Evolutionary conservation across 768 basidiomycete species (phyloP), one percentile per base, ranked within the genome.

Genomic region (Boletus eberwhitei): DNA sequence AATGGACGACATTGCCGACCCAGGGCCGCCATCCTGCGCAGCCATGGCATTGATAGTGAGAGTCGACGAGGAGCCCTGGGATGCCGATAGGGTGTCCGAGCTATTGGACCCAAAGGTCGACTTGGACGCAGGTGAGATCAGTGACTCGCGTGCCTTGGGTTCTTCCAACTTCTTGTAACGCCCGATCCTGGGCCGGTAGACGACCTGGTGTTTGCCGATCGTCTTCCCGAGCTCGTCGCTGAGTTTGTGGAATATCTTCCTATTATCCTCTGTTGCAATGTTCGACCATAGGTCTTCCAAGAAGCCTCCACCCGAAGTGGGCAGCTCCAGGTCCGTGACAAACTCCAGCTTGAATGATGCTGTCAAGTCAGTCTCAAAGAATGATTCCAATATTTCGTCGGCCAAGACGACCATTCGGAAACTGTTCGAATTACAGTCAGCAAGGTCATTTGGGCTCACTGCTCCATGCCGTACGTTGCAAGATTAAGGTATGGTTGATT

Each of bases 351-450:
- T 80, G 82, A 97, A 98, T 3, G 94, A 94, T 1, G 81, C 83
- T 0, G 91, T 85, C 57, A 99, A 76, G 69, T 98, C 97, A 0
- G 88, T 83, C 64, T 93, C 94, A 64, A 98, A 99, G 79, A 99
- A 99, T 1, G 90, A 88, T 68, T 99, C 97, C 24, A 99, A 81
- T 26, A 98, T 79, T 69, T 98, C 95, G 60, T 98, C 97, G 1
- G 96, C 95, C 9, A 99, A 79, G 5, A 99, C 90, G 38, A 98
- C 96, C 97, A 98, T 99, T 8, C 97, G 86, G 84, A 99, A 99
- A 8, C 92, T 92, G 60, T 16, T 29, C 24, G 8, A 26, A 54
- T 36, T n/a, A 16, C 16, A 41, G 17, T 64, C 31, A 58, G 49
- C 50, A 46, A 66, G 44, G 44, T 48, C 24, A 48, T 43, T 41